These are phyloP conservation scores for Geranomyces variabilis DNA, from an alignment of 192 early-diverging fungal species.

Conservation along the genomic window DNA sequence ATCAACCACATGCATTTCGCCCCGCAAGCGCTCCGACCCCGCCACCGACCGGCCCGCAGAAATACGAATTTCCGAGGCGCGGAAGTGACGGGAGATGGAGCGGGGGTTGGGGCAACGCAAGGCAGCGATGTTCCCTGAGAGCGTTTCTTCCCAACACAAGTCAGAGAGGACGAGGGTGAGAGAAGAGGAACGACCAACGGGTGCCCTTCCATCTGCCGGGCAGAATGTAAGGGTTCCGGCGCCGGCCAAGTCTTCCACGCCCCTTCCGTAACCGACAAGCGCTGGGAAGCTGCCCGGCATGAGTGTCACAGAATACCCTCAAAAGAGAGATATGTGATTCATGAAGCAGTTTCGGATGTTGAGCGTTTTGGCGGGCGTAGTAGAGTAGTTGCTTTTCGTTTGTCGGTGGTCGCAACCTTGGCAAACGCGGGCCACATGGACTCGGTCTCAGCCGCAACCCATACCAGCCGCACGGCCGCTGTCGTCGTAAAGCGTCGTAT, in stretches of 20 bases:
- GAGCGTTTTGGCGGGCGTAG: constrained; percentile 1
- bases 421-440: too few relatives aligned
- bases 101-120: too few relatives aligned
- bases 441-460: not conserved
- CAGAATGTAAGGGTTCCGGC: too few relatives aligned
- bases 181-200: too few relatives aligned
- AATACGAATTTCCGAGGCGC: not conserved
- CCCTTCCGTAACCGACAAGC: not conserved
- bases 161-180: not conserved
- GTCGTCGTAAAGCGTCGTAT: too few relatives aligned
- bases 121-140: not conserved
- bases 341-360: constrained; percentile 35
- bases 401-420: not conserved
- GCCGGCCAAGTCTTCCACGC: too few relatives aligned
- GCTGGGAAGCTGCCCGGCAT: constrained; percentile 29
- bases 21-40: too few relatives aligned
- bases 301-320: constrained; percentile 28
- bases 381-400: not conserved
- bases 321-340: constrained; percentile 16
- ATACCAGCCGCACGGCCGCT: not conserved
- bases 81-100: too few relatives aligned
- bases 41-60: not conserved
- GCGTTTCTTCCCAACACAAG: not conserved
- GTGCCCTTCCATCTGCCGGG: too few relatives aligned
- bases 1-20: not conserved